These are phyloP conservation scores for Maudiozyma bulderi DNA, from an alignment of 805 yeast genomes.

Conservation along the genomic window DNA sequence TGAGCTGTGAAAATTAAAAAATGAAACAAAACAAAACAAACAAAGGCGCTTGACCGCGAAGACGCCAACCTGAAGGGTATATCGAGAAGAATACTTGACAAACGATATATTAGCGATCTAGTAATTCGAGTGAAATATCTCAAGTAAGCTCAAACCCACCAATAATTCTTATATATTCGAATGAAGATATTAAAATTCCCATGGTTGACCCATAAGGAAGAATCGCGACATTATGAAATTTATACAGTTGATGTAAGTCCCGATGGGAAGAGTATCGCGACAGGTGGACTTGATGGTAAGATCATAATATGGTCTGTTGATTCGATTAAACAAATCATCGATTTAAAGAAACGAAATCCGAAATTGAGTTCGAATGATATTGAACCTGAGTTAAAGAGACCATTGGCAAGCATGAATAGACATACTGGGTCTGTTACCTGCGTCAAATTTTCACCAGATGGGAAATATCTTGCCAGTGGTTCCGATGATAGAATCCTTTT, in stretches of 20 bases:
- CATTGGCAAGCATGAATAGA: constrained; percentile 83
- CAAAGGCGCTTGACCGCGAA: no score
- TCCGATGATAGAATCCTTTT: constrained; percentile 88
- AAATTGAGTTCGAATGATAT: constrained; percentile 3
- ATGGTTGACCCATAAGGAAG: constrained; percentile 71
- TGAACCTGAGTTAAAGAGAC: constrained; percentile 31
- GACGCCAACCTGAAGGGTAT: no score
- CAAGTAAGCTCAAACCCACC: neutral
- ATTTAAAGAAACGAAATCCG: constrained; percentile 3
- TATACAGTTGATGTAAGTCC: constrained; percentile 74
- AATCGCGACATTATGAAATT: constrained; percentile 70
- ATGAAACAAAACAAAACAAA: neutral
- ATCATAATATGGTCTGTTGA: constrained; percentile 79
- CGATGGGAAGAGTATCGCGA: constrained; percentile 77
- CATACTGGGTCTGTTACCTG: constrained; percentile 97
- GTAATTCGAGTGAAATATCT: no score
- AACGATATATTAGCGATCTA: no score
- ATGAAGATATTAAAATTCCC: constrained; percentile 64
- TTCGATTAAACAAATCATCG: constrained; percentile 37
- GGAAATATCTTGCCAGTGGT: constrained; percentile 85
- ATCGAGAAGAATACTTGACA: no score
- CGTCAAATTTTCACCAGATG: constrained; percentile 86
- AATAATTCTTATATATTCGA: constrained; percentile 2
- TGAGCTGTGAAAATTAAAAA: neutral
- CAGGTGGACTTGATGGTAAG: constrained; percentile 92